A percentile compares a stretch with the other conserved stretches of the same genome.
These are phyloP conservation scores for Coemansia asiatica DNA, from an alignment of 192 early-diverging fungal species.

Conservation along the genomic window DNA sequence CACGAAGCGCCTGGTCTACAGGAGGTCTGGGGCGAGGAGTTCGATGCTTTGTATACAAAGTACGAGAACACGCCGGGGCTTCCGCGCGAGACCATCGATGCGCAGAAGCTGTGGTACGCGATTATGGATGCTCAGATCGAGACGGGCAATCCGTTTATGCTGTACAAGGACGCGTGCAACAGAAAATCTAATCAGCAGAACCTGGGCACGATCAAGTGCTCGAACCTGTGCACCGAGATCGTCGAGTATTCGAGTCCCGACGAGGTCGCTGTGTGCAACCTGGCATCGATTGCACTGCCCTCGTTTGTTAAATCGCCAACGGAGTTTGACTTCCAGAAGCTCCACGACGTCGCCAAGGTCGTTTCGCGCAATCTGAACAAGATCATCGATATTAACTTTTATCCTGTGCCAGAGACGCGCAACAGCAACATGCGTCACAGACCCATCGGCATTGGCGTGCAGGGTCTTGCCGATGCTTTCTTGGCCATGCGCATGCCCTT, in stretches of 20 bases:
- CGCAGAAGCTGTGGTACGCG: slow-evolving; percentile 97
- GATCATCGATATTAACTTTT: slow-evolving; percentile 97
- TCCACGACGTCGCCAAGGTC: slow-evolving; percentile 84
- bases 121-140: slow-evolving; percentile 96
- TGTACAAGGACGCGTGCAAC: slow-evolving; percentile 99
- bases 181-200: slow-evolving; percentile 99
- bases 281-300: slow-evolving; percentile 92
- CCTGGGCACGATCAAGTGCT: slow-evolving; percentile 98
- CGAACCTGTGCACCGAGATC: slow-evolving; percentile 98
- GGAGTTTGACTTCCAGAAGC: slow-evolving; percentile 80
- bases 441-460: slow-evolving; percentile 97
- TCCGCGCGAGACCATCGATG: slow-evolving; percentile 88
- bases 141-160: slow-evolving; percentile 97
- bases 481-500: slow-evolving; percentile 94
- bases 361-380: slow-evolving; percentile 91
- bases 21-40: slow-evolving; percentile 93
- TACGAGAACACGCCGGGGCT: slow-evolving; percentile 82
- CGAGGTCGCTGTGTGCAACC: slow-evolving; percentile 96
- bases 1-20: slow-evolving; percentile 87
- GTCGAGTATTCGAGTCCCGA: slow-evolving; percentile 94
- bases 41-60: slow-evolving; percentile 76
- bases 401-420: slow-evolving; percentile 87
- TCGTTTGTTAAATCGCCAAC: slow-evolving; percentile 71
- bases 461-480: slow-evolving; percentile 96
- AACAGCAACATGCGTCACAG: slow-evolving; percentile 91